Percentiles rank a stretch among this genome's conserved stretches.
Conservation (phyloP, 148 eudicot species). For the Fagopyrum tataricum region DNA sequence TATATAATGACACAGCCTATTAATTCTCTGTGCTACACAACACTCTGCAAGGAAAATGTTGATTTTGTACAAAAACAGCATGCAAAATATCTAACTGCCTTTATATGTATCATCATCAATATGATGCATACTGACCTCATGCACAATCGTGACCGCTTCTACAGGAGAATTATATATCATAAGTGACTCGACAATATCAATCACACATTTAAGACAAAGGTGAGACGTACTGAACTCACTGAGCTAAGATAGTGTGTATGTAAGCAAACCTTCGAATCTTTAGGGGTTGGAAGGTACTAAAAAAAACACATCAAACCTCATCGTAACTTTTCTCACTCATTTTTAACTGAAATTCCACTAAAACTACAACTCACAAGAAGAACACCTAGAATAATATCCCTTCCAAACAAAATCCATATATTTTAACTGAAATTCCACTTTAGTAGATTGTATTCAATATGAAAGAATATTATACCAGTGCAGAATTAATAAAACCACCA, state of each 20-base stretch:
- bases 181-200: neutral
- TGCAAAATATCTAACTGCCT: neutral
- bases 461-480: slow-evolving; percentile 47
- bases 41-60: neutral
- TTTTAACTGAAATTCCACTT: too few relatives aligned
- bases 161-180: neutral
- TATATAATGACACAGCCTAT: neutral
- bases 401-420: neutral
- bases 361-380: neutral
- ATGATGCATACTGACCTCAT: neutral
- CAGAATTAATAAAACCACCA: slow-evolving; percentile 71
- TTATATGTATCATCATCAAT: neutral
- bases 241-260: neutral
- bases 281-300: neutral
- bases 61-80: neutral
- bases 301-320: neutral
- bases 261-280: neutral
- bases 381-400: neutral
- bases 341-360: neutral
- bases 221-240: neutral
- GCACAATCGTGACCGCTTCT: neutral
- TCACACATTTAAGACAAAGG: neutral
- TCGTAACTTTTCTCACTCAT: neutral
- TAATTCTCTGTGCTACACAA: neutral
- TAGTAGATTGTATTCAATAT: neutral